phyloP scores from a whole-genome alignment of 129 eudicot species.

The Oenanthe sinensis region DNA sequence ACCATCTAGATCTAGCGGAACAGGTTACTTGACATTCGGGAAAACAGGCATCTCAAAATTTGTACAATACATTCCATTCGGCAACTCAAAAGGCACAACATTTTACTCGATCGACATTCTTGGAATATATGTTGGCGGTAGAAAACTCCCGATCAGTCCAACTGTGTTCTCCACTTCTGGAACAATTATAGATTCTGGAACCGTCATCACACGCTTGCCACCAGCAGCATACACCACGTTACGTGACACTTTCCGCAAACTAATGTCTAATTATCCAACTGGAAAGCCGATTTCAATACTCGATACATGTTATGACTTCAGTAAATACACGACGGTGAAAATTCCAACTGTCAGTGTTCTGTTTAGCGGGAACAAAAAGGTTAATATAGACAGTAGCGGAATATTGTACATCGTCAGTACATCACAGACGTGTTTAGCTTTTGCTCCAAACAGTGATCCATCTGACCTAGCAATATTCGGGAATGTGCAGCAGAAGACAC shows the following conservation, averaged over 20 bases:
- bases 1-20: conserved; percentile 45
- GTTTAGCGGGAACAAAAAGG: conserved; percentile 38
- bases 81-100: conserved; percentile 19
- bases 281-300: conserved; percentile 44
- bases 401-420: conserved; percentile 17
- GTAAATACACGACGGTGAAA: conserved; percentile 21
- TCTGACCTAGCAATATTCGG: conserved; percentile 47
- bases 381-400: conserved; percentile 28
- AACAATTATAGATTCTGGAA: conserved; percentile 76
- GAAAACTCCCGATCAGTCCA: conserved; percentile 31
- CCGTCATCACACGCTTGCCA: conserved; percentile 73
- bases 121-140: conserved; percentile 41
- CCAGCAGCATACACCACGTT: conserved; percentile 50
- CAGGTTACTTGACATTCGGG: conserved; percentile 61
- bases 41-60: conserved; percentile 13
- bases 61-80: conserved; percentile 40
- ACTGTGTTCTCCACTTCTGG: conserved; percentile 40
- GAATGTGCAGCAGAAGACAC: conserved; percentile 67
- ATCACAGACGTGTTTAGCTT: conserved; percentile 55
- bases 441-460: conserved; percentile 48
- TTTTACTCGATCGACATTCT: conserved; percentile 42
- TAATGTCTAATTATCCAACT: conserved; percentile 47
- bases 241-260: conserved; percentile 35
- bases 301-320: conserved; percentile 79
- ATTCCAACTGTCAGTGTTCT: conserved; percentile 41